These are phyloP conservation scores for Rhodotorula graminis DNA, from an alignment of 768 basidiomycete genomes.

Conservation along the genomic window DNA sequence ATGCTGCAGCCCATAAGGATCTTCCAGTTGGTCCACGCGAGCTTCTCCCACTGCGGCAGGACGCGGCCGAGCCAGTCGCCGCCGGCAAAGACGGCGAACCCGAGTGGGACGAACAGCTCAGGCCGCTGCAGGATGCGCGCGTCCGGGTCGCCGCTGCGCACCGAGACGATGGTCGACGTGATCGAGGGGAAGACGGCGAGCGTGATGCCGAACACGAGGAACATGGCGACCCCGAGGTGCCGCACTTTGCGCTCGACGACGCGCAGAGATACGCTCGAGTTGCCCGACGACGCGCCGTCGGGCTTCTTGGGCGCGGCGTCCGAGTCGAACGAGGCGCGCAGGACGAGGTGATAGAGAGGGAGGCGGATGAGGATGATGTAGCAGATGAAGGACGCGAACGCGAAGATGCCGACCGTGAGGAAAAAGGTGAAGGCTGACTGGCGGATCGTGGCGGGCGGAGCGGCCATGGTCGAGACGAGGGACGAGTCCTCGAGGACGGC, in stretches of 20 bases:
- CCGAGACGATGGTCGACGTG: constrained; percentile 41
- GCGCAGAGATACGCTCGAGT: not conserved
- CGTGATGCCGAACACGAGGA: constrained; percentile 45
- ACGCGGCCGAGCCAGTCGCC: constrained; percentile 43
- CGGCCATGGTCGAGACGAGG: not conserved
- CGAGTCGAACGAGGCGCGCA: constrained; percentile 26
- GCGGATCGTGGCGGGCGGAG: constrained; percentile 16
- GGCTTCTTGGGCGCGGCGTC: not conserved
- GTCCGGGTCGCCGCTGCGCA: constrained; percentile 18
- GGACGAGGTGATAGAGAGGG: constrained; percentile 37
- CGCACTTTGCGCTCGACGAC: constrained; percentile 42
- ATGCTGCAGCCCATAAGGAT: constrained; percentile 21
- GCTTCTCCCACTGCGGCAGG: constrained; percentile 29
- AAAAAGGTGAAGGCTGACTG: constrained; percentile 43
- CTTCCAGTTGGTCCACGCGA: constrained; percentile 33
- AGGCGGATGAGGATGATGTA: constrained; percentile 35
- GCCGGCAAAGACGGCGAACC: constrained; percentile 40
- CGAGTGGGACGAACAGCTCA: constrained; percentile 37
- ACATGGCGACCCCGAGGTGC: constrained; percentile 46
- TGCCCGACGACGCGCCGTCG: not conserved
- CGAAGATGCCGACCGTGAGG: constrained; percentile 39
- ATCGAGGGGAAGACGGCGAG: constrained; percentile 45
- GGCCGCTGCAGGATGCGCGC: constrained; percentile 8
- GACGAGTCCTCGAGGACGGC: not conserved
- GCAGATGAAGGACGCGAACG: constrained; percentile 30